Evolutionary conservation across 148 eudicot genomes (phyloP).

Genomic region (Hydrangea macrophylla): DNA sequence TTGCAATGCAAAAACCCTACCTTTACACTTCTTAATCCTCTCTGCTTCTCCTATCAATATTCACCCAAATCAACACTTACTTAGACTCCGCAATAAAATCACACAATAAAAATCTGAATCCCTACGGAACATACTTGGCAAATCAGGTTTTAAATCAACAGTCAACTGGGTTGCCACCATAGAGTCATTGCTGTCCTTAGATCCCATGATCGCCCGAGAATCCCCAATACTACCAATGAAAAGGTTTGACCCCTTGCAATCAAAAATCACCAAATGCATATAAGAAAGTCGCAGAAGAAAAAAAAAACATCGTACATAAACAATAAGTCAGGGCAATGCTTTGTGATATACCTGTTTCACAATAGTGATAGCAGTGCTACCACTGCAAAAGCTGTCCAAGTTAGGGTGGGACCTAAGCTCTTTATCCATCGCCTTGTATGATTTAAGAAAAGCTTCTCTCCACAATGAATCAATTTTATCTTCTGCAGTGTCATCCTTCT

Average conservation of each 20-base stretch:
- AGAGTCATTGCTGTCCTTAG: conserved; percentile 56
- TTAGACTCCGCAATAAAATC: not conserved
- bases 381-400: conserved; percentile 97
- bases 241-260: conserved; percentile 73
- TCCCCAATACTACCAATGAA: conserved; percentile 89
- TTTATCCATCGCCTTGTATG: conserved; percentile 95
- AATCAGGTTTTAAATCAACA: conserved; percentile 98
- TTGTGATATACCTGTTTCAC: conserved; percentile 66
- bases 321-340: not conserved
- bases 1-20: conserved; percentile 96
- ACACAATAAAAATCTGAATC: not conserved
- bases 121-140: conserved; percentile 62
- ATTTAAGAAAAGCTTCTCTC: conserved; percentile 89
- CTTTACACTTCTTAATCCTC: conserved; percentile 86
- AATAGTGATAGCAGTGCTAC: conserved; percentile 88
- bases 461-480: conserved; percentile 49
- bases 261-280: conserved; percentile 4
- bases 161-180: conserved; percentile 87
- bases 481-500: conserved; percentile 44
- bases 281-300: conserved; percentile 2
- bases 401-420: conserved; percentile 84
- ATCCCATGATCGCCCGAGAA: conserved; percentile 89
- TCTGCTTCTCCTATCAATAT: conserved; percentile 78
- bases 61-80: conserved; percentile 8
- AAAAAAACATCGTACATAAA: not conserved